phyloP scores from a whole-genome alignment of 2,329 filamentous ascomycete species.

The Fusarium palustre region DNA sequence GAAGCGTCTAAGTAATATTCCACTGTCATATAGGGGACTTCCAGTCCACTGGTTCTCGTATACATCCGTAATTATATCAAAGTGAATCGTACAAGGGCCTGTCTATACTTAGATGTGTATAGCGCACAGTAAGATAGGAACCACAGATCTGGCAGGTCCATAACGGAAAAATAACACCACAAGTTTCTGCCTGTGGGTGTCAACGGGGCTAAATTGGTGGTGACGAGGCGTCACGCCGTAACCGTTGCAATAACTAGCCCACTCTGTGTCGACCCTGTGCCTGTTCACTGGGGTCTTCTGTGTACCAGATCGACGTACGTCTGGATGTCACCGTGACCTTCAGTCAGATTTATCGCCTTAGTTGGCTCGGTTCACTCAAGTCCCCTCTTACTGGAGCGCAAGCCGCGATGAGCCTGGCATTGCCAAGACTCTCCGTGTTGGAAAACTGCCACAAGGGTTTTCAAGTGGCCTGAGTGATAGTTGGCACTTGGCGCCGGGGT shows the following conservation, averaged over 20 bases:
- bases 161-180: constrained; percentile 13
- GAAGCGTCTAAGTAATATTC: constrained; percentile 35
- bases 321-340: constrained; percentile 11
- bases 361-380: constrained; percentile 5
- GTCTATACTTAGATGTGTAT: constrained; percentile 35
- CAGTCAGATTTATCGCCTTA: constrained; percentile 2
- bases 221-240: constrained; percentile 22
- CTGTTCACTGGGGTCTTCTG: constrained; percentile 22
- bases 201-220: constrained; percentile 14
- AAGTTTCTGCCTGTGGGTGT: constrained; percentile 18
- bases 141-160: constrained; percentile 19
- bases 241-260: constrained; percentile 36
- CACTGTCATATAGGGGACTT: constrained; percentile 38
- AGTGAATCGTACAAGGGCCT: constrained; percentile 30
- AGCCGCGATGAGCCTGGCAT: constrained; percentile 1
- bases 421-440: constrained; percentile 19
- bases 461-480: constrained; percentile 8
- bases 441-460: constrained; percentile 8
- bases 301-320: constrained; percentile 33
- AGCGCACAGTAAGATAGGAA: constrained; percentile 3
- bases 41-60: constrained; percentile 40
- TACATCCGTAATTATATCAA: constrained; percentile 36
- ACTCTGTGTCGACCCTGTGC: constrained; percentile 27
- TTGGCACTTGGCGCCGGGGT: constrained; percentile 29
- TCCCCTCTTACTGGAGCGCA: neutral